phyloP scores from a whole-genome alignment of 805 yeast genomes.

The Ogataea trehaloabstinens region DNA sequence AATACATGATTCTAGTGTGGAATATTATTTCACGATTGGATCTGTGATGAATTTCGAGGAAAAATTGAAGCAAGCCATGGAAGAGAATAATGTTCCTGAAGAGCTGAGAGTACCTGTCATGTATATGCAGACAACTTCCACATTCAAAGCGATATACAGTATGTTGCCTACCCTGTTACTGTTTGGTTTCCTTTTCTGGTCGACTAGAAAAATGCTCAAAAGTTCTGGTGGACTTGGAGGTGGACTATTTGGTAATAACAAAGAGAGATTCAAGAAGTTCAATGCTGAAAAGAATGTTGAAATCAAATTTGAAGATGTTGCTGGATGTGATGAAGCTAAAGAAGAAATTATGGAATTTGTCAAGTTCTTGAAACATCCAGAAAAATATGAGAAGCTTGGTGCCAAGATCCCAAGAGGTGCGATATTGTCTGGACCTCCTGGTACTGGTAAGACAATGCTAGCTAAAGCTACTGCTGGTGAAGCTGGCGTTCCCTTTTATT shows the following conservation, averaged over 20 bases:
- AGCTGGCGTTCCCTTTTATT: slow-evolving; percentile 89
- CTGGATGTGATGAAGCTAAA: slow-evolving; percentile 93
- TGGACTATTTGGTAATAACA: slow-evolving; percentile 67
- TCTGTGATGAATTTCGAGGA: slow-evolving; percentile 84
- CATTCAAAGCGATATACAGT: slow-evolving; percentile 62
- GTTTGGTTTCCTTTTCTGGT: slow-evolving; percentile 75
- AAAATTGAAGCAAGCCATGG: slow-evolving; percentile 72
- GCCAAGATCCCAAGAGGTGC: slow-evolving; percentile 97
- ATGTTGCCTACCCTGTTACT: slow-evolving; percentile 78
- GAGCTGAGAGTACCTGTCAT: slow-evolving; percentile 74
- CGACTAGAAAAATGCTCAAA: slow-evolving; percentile 52
- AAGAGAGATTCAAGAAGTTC: slow-evolving; percentile 75
- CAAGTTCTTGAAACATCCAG: slow-evolving; percentile 79
- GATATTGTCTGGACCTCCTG: slow-evolving; percentile 91
- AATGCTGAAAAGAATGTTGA: slow-evolving; percentile 82
- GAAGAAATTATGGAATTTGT: slow-evolving; percentile 96
- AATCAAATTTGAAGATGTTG: slow-evolving; percentile 83
- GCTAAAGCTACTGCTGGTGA: slow-evolving; percentile 98
- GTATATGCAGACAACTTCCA: slow-evolving; percentile 66
- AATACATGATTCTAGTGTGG: slow-evolving; percentile 24
- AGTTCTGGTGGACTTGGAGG: slow-evolving; percentile 59
- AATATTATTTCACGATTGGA: slow-evolving; percentile 73
- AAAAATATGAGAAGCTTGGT: slow-evolving; percentile 80
- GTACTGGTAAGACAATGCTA: slow-evolving; percentile 91
- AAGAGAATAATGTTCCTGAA: slow-evolving; percentile 61